A percentile compares a stretch with the other conserved stretches of the same genome.
These are phyloP conservation scores for Claviceps maximensis DNA, from an alignment of 2,329 filamentous ascomycete genomes.

Conservation along the genomic window DNA sequence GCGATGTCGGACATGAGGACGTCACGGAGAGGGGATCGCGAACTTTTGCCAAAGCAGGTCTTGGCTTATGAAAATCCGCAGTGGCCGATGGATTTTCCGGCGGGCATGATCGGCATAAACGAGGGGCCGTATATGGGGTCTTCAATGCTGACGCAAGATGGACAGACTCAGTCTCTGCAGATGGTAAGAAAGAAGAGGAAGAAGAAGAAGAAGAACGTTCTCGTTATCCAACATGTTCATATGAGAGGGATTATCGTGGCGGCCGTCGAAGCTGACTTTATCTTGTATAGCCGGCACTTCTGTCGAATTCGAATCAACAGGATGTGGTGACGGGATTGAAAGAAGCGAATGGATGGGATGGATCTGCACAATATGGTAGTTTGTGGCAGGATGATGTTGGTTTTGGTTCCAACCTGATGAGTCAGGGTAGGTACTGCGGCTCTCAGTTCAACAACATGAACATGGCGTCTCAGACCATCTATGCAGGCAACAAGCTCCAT, in stretches of 20 bases:
- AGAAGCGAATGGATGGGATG: background rate
- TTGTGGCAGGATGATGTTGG: background rate
- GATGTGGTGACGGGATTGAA: too few relatives aligned
- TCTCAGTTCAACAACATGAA: background rate
- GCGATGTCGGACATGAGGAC: background rate
- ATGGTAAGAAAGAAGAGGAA: background rate
- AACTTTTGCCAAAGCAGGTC: background rate
- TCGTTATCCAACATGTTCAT: too few relatives aligned
- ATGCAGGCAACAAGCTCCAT: background rate
- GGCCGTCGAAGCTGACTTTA: background rate
- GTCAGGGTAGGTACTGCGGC: background rate
- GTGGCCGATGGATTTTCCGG: background rate
- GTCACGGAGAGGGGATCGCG: background rate
- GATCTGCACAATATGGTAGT: background rate
- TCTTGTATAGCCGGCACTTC: background rate
- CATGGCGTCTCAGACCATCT: background rate
- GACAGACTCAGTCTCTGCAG: too few relatives aligned
- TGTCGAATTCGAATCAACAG: background rate
- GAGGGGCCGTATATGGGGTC: too few relatives aligned
- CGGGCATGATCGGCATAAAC: background rate
- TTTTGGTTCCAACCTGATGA: background rate
- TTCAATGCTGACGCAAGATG: too few relatives aligned
- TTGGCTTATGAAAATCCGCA: background rate
- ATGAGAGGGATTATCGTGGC: background rate
- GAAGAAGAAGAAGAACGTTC: background rate